These are phyloP conservation scores for Lentinus tigrinus DNA, from an alignment of 768 basidiomycete genomes.

Conservation along the genomic window DNA sequence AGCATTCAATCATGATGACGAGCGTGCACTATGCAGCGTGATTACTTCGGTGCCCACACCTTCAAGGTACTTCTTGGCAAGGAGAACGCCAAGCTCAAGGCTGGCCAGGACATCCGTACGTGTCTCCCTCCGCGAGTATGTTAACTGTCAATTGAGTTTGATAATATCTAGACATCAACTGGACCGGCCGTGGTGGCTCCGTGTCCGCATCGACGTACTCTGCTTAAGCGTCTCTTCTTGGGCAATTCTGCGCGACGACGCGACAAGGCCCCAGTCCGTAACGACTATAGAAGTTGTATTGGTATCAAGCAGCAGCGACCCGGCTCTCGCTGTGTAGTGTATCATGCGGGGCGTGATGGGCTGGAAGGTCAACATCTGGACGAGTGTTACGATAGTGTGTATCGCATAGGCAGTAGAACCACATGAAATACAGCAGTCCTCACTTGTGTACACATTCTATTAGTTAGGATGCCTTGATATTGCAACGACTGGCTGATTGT, in stretches of 20 bases:
- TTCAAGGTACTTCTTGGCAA: conserved; percentile 93
- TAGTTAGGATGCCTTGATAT: background rate
- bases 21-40: conserved; percentile 54
- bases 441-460: background rate
- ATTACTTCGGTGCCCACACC: conserved; percentile 99
- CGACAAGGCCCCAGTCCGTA: background rate
- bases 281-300: conserved; percentile 3
- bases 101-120: conserved; percentile 86
- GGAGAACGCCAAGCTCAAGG: conserved; percentile 80
- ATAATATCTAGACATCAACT: conserved; percentile 79
- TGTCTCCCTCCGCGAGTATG: conserved; percentile 18
- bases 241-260: background rate
- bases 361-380: background rate
- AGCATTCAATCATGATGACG: background rate
- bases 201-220: conserved; percentile 88
- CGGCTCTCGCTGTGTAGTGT: background rate
- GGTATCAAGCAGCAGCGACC: background rate
- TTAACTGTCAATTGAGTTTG: background rate
- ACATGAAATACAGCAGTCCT: conserved; percentile 3
- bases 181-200: conserved; percentile 97
- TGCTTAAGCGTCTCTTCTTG: conserved; percentile 40
- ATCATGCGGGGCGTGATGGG: conserved; percentile 1
- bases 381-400: conserved; percentile 11
- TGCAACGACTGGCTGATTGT: background rate
- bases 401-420: conserved; percentile 8